Evolutionary conservation across 495 filamentous ascomycete species (phyloP).

Genomic region (Niebla homalea): DNA sequence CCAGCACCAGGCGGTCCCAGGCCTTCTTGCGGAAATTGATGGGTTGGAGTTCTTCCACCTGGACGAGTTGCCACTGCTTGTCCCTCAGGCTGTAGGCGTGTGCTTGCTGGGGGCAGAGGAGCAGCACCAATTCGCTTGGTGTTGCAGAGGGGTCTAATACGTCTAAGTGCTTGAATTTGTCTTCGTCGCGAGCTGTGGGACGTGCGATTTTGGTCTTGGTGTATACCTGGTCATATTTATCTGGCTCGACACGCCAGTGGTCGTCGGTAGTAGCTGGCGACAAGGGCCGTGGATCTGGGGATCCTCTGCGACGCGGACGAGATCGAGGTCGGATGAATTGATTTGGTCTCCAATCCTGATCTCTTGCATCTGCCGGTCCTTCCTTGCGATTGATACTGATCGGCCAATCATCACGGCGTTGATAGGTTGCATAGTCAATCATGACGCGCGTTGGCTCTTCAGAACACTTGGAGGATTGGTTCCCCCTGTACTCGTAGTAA

Average conservation of each 20-base stretch:
- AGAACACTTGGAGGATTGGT: slow-evolving; percentile 4
- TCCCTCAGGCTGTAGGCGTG: slow-evolving; percentile 14
- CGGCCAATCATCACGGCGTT: slow-evolving; percentile 12
- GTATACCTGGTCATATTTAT: slow-evolving; percentile 4
- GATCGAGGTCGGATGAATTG: background rate
- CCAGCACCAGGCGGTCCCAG: slow-evolving; percentile 43
- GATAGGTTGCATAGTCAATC: slow-evolving; percentile 15
- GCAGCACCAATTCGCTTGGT: slow-evolving; percentile 6
- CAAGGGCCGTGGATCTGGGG: background rate
- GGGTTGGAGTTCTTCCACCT: slow-evolving; percentile 10
- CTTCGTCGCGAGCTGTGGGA: slow-evolving; percentile 1
- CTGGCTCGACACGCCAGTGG: background rate
- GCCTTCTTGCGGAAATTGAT: slow-evolving; percentile 23
- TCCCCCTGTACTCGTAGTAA: slow-evolving; percentile 11
- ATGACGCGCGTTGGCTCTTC: slow-evolving; percentile 12
- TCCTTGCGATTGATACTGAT: slow-evolving; percentile 14
- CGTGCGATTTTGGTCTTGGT: slow-evolving; percentile 1
- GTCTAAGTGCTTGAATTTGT: slow-evolving; percentile 9
- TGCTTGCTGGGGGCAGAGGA: slow-evolving; percentile 15
- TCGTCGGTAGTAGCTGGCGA: background rate
- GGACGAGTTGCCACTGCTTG: slow-evolving; percentile 14
- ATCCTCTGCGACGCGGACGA: background rate
- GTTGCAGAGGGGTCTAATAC: background rate
- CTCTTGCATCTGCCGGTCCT: slow-evolving; percentile 10
- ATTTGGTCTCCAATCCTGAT: slow-evolving; percentile 13